Base-by-base conservation (phyloP, 176 grass and related monocot genomes). In the Musa beccarii region DNA sequence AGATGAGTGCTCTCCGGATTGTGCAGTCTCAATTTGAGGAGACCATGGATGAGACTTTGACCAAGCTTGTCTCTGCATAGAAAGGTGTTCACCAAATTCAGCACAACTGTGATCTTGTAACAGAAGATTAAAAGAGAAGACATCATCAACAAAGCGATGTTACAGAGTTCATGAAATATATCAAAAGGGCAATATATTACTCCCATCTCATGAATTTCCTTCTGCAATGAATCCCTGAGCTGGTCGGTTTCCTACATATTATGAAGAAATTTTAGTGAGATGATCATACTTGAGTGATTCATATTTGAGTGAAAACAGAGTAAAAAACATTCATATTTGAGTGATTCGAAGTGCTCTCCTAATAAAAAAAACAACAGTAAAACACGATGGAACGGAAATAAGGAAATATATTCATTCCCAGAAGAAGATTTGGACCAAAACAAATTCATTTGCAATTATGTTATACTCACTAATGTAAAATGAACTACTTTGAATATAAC, bases 221-320 rank as follows among this genome's bases (percentile, higher is more conserved):
- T 92, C 74, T 85, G 81, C 68, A 94, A 74, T 83, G 83, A 87
- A 80, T 91, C 83, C 78, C 78, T 76, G 34, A 99, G 82, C 63
- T 89, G 88, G 54, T 92, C 85, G 9, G 79, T 95, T 86, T 99
- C 96, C 96, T 99, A 80, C 53, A 79, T 13, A 86, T 73, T 73
- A 28, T 52, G 11, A 53, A 52, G 52, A 62, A 62, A 62, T 43
- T 43, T 43, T 43, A 62, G 20, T 57, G 54, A 57, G n/a, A n/a
- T n/a, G n/a, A n/a, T n/a, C n/a, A n/a, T n/a, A n/a, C n/a, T n/a
- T n/a, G n/a, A n/a, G n/a, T n/a, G n/a, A n/a, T n/a, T n/a, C n/a
- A n/a, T n/a, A n/a, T n/a, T n/a, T n/a, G n/a, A n/a, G n/a, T n/a
- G n/a, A n/a, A 2, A 64, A 24, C 2, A 64, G 22, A 64, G 21